Base-by-base conservation (phyloP, 2,329 filamentous ascomycete species). In the Alternaria atra region DNA sequence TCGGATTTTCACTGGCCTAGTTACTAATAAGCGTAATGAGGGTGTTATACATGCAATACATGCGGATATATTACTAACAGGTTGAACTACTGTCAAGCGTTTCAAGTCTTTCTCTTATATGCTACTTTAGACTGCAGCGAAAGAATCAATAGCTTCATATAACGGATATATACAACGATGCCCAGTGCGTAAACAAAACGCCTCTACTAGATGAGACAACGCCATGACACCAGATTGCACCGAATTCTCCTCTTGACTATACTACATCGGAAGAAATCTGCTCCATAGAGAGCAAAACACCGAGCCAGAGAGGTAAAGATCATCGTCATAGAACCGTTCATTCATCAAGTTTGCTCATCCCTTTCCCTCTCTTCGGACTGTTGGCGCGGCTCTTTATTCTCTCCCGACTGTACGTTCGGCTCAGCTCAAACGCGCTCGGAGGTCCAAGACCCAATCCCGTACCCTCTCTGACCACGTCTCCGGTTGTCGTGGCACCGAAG, bases 381-480 rank as follows among this genome's bases (percentile, higher is more conserved):
- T 76, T 80, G 52, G 79, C 74, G 15, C 82, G 70, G 70, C 82
- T 84, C 81, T 76, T 87, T 9, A 97, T 79, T 59, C 92, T 85
- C 74, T 98, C 95, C 54, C 93, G 85, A 75, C 93, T 97, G 75
- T 97, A 94, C 0, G 92, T 96, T 67, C 94, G 84, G 2, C 93
- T 87, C 55, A 92, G 89, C 65, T 87, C 86, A 55, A 75, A 74
- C 12, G 60, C 73, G 37, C 57, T 61, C 4, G 70, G 65, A 6
- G 72, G 70, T 7, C 58, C 74, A 62, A 72, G 70, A 52, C 76
- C 79, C 23, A 78, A 50, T 3, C 71, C 74, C 1, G 67, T 67
- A 0, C 76, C 79, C 47, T 78, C 75, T 9, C 61, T 51, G 27
- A 74, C 39, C 23, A 75, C 54, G 52, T 76, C 72, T 15, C 56